phyloP scores from a whole-genome alignment of 2,329 filamentous ascomycete species.

The Fusarium sp. region DNA sequence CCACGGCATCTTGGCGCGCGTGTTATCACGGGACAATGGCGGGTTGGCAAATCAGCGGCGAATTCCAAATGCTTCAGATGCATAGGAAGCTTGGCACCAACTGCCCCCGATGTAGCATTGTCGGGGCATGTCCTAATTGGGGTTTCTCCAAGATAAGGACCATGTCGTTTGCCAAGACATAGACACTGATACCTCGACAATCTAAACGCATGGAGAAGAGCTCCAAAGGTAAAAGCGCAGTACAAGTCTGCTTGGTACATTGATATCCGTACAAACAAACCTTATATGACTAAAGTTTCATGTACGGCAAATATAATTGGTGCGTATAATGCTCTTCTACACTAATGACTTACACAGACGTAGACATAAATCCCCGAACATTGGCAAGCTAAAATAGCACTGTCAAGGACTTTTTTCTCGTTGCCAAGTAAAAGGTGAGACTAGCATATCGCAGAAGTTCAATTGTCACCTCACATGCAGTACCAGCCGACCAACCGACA shows the following conservation, averaged over 20 bases:
- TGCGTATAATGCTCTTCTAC: not conserved
- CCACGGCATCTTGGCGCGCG: slow-evolving; percentile 30
- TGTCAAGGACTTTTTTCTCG: slow-evolving; percentile 13
- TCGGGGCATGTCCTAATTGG: slow-evolving; percentile 34
- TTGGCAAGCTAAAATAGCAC: slow-evolving; percentile 12
- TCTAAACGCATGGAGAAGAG: not conserved
- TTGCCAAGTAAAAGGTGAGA: slow-evolving; percentile 20
- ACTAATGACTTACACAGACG: slow-evolving; percentile 7
- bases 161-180: slow-evolving; percentile 18
- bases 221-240: too few species aligned
- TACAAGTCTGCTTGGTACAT: not conserved
- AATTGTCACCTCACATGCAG: slow-evolving; percentile 1
- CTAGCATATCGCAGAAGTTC: slow-evolving; percentile 25
- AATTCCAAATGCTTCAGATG: slow-evolving; percentile 4
- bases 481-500: slow-evolving; percentile 9
- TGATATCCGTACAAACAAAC: not conserved
- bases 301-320: not conserved
- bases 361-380: slow-evolving; percentile 19
- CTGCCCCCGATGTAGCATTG: slow-evolving; percentile 16
- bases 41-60: slow-evolving; percentile 25
- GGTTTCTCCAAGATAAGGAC: slow-evolving; percentile 29
- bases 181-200: slow-evolving; percentile 11
- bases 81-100: slow-evolving; percentile 26
- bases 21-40: slow-evolving; percentile 35
- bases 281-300: not conserved